Percentiles rank a stretch among this genome's conserved stretches.
Evolutionary conservation across 23 red algal genomes (phyloP).

Genomic region (Pyropia yezoensis): DNA sequence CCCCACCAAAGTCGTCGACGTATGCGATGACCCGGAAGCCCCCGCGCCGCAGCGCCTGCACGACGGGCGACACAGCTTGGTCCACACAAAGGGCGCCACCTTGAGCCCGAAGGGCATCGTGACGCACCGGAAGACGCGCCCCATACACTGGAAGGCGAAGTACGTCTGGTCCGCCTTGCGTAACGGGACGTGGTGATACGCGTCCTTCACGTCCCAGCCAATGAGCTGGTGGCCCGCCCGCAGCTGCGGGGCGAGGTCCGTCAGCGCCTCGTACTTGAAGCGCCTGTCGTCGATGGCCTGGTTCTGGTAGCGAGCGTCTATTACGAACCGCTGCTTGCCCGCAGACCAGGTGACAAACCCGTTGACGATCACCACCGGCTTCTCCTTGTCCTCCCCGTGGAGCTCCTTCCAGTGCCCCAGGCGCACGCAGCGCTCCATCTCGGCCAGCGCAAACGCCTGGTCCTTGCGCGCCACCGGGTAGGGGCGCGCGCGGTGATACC

Average conservation of each 20-base stretch:
- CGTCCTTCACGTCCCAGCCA: slow-evolving; percentile 11
- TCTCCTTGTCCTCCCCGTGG: too few relatives aligned
- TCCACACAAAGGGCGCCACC: slow-evolving; percentile 9
- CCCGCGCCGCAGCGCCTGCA: not conserved
- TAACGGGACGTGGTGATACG: slow-evolving; percentile 20
- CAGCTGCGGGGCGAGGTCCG: slow-evolving; percentile 1
- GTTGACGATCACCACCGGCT: not conserved
- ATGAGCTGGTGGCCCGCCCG: slow-evolving; percentile 1
- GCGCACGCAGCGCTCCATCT: too few relatives aligned
- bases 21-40: slow-evolving; percentile 9
- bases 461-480: too few relatives aligned
- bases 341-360: slow-evolving; percentile 14
- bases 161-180: slow-evolving; percentile 7
- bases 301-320: slow-evolving; percentile 14
- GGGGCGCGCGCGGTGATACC: too few relatives aligned
- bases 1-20: slow-evolving; percentile 13
- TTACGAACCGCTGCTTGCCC: slow-evolving; percentile 3
- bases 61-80: slow-evolving; percentile 14
- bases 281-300: not conserved
- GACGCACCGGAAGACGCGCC: slow-evolving; percentile 11
- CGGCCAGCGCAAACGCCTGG: too few relatives aligned
- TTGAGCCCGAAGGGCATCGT: slow-evolving; percentile 26
- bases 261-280: slow-evolving; percentile 17
- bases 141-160: slow-evolving; percentile 22
- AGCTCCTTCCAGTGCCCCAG: too few relatives aligned